These are phyloP conservation scores for Myxozyma udenii DNA, from an alignment of 805 yeast species.

Conservation along the genomic window DNA sequence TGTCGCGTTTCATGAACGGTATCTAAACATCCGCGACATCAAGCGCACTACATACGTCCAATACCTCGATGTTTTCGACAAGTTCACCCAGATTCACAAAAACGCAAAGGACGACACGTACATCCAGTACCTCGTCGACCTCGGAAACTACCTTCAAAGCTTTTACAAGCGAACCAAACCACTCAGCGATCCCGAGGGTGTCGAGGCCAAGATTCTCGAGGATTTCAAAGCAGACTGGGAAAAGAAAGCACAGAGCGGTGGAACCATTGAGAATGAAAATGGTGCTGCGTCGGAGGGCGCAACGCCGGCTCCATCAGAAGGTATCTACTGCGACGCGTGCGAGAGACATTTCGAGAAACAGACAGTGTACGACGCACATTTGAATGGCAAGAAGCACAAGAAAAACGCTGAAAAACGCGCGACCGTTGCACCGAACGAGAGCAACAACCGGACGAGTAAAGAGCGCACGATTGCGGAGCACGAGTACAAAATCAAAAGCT, in stretches of 20 bases:
- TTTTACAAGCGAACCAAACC: constrained; percentile 53
- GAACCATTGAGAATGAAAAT: constrained; percentile 19
- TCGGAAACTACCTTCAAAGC: constrained; percentile 50
- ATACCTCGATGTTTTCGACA: constrained; percentile 49
- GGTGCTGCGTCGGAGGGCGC: constrained; percentile 1
- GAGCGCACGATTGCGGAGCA: constrained; percentile 34
- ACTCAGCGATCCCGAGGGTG: constrained; percentile 43
- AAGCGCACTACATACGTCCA: constrained; percentile 45
- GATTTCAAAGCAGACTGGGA: constrained; percentile 36
- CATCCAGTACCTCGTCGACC: constrained; percentile 44
- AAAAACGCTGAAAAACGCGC: constrained; percentile 42
- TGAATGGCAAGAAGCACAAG: constrained; percentile 70
- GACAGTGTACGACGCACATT: constrained; percentile 66
- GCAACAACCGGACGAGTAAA: constrained; percentile 2
- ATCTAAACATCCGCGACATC: constrained; percentile 48
- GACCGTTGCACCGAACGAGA: constrained; percentile 11
- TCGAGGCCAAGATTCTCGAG: constrained; percentile 34
- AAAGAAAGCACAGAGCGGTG: not conserved
- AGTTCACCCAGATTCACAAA: constrained; percentile 37
- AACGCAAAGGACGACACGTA: constrained; percentile 40
- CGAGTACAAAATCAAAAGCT: constrained; percentile 44
- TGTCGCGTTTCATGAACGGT: constrained; percentile 48
- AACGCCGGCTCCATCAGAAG: constrained; percentile 3
- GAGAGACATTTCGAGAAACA: constrained; percentile 58
- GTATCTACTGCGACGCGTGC: constrained; percentile 60